Percentiles rank a stretch among this genome's conserved stretches.
phyloP scores from a whole-genome alignment of 371 early-diverging fungal species.

The Mortierella sp. region DNA sequence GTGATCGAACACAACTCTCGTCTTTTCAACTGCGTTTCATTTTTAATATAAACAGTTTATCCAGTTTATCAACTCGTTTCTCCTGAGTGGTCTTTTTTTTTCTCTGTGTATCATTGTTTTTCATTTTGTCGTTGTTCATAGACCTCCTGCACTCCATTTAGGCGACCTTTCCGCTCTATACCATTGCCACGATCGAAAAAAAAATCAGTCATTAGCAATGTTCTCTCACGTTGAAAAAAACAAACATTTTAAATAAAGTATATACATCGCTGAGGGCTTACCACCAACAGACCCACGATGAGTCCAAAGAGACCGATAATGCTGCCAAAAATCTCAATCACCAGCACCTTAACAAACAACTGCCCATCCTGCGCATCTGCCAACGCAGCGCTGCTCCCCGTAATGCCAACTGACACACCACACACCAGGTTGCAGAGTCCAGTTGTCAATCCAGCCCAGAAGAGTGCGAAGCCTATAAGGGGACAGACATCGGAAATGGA shows the following conservation, averaged over 20 bases:
- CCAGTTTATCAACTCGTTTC: no score
- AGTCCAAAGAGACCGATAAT: constrained; percentile 97
- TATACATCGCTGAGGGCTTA: constrained; percentile 59
- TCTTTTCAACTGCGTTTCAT: not conserved
- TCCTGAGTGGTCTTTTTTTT: no score
- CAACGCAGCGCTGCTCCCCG: constrained; percentile 93
- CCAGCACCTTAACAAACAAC: constrained; percentile 95
- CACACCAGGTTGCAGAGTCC: constrained; percentile 95
- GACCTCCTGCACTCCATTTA: constrained; percentile 7
- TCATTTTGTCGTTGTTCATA: no score
- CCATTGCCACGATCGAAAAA: not conserved
- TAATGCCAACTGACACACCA: constrained; percentile 95
- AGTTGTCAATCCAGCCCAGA: constrained; percentile 97
- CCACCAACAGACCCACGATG: constrained; percentile 82
- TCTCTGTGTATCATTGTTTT: no score
- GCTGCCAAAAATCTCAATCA: constrained; percentile 97
- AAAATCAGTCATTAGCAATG: no score
- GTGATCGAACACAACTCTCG: not conserved
- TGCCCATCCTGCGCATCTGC: constrained; percentile 96
- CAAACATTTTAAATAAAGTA: no score
- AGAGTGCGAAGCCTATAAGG: constrained; percentile 84
- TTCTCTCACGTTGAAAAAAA: no score
- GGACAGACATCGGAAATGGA: not conserved
- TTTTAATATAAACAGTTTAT: not conserved
- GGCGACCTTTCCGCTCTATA: constrained; percentile 49